Evolutionary conservation across 164 flowering plant species (phyloP).

Genomic region (Platanus orientalis): DNA sequence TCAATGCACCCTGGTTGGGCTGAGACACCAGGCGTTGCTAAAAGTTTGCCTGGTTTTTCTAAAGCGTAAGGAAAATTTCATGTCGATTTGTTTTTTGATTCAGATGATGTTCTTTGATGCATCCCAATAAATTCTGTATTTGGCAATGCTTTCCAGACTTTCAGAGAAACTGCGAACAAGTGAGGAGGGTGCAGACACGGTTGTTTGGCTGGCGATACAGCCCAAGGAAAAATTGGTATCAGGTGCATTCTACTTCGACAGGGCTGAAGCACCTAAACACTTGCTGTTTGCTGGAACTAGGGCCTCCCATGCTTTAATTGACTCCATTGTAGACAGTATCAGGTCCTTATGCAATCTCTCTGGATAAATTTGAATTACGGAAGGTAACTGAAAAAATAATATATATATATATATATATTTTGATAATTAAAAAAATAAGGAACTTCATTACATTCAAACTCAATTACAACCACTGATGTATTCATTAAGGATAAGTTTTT

Average conservation of each 20-base stretch:
- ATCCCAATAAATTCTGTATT: neutral
- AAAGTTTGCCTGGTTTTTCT: conserved; percentile 61
- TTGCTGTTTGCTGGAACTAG: conserved; percentile 55
- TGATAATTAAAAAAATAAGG: no score
- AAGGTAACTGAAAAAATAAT: no score
- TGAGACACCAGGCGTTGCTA: conserved; percentile 87
- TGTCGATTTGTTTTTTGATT: neutral
- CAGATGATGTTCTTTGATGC: neutral
- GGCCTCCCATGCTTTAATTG: conserved; percentile 50
- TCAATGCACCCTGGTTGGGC: conserved; percentile 99
- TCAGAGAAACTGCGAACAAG: conserved; percentile 75
- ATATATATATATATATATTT: no score
- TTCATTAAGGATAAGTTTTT: no score
- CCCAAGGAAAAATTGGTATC: conserved; percentile 71
- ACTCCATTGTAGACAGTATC: conserved; percentile 44
- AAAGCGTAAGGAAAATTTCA: conserved; percentile 40
- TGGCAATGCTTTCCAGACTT: conserved; percentile 34
- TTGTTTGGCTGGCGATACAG: conserved; percentile 83
- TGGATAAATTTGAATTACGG: conserved; percentile 13
- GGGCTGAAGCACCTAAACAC: conserved; percentile 84
- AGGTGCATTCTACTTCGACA: conserved; percentile 83
- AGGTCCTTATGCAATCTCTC: conserved; percentile 36
- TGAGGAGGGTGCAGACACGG: conserved; percentile 86
- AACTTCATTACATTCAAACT: no score
- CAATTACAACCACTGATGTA: no score